Evolutionary conservation across 1,284 basidiomycete species (phyloP), one percentile per base, ranked within the genome.

Genomic region (Cerioporus squamosus): DNA sequence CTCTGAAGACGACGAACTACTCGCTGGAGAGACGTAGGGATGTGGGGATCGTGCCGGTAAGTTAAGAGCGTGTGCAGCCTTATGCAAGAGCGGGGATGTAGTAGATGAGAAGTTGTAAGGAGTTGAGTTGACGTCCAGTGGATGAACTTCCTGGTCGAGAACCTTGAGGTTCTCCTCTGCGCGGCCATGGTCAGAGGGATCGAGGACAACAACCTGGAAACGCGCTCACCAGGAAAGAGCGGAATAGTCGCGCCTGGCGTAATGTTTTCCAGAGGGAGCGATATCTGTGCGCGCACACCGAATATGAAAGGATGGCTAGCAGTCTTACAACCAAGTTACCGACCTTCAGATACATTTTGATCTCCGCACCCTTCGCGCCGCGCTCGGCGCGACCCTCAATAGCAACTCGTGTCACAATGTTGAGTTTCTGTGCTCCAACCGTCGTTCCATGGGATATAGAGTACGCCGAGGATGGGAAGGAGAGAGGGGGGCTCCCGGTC

Each of bases 81-180:
- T 85, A 64, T 85, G 81, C 2, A 93, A 78, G 17, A 89, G 75
- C 12, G 88, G 88, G 7, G 76, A 84, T n/a, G 80, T 71, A 1
- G 80, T 73, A 0, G 86, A 81, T 2, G 88, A 88, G 71, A 91
- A 92, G 67, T 84, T 83, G 73, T 90, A 93, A 2, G 91, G 90
- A 2, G 79, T 79, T 6, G 86, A 89, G 60, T 83, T 81, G 53
- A 72, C 75, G 71, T 92, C 87, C 24, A 93, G 76, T 10, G 91
- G 90, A 66, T 93, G 91, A 3, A 91, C 82, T 68, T 88, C 81
- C 12, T 86, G 87, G 17, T 81, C 80, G 45, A 89, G 69, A 48
- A 93, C 81, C 70, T 89, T 91, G 54, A 93, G 73, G 66, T 88
- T 90, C 61, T 89, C 88, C 85, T 93, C 90, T 90, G 67, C 23